A percentile compares a stretch with the other conserved stretches of the same genome.
These are phyloP conservation scores for Fusarium oligoseptatum DNA, from an alignment of 2,329 filamentous ascomycete species.

Conservation along the genomic window DNA sequence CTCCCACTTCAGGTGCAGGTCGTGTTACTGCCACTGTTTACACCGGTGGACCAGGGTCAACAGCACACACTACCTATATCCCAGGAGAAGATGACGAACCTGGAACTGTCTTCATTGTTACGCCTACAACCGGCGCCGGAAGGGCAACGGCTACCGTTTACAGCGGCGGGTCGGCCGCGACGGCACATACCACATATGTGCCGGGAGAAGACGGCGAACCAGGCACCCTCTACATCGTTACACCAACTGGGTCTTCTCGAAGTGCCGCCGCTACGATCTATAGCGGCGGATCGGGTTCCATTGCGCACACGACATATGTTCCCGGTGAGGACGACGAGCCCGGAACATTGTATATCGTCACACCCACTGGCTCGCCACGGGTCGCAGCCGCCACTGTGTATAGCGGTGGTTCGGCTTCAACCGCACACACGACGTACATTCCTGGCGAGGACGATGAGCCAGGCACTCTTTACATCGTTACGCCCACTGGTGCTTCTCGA, in stretches of 20 bases:
- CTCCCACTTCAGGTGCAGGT: conserved; percentile 5
- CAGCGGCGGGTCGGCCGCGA: not conserved
- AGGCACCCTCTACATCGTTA: conserved; percentile 12
- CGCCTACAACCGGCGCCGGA: not conserved
- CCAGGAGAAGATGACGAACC: not conserved
- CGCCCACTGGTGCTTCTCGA: not conserved
- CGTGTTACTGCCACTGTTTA: not conserved
- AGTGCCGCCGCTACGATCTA: conserved; percentile 1
- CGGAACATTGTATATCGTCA: conserved; percentile 9
- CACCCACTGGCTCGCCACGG: not conserved
- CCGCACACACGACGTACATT: not conserved
- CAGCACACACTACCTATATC: not conserved
- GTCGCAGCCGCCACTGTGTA: not conserved
- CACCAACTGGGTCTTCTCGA: conserved; percentile 4
- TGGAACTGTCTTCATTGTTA: not conserved
- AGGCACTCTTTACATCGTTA: conserved; percentile 13
- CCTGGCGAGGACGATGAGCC: not conserved
- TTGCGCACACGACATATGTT: not conserved
- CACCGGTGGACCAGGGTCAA: not conserved
- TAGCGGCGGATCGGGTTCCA: not conserved
- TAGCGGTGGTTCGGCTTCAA: not conserved
- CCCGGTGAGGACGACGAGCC: not conserved
- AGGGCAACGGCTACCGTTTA: not conserved
- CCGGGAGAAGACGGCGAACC: not conserved
- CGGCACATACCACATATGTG: not conserved